Evolutionary conservation across 345 rosid species (phyloP).

Genomic region (Trapa bicornis): DNA sequence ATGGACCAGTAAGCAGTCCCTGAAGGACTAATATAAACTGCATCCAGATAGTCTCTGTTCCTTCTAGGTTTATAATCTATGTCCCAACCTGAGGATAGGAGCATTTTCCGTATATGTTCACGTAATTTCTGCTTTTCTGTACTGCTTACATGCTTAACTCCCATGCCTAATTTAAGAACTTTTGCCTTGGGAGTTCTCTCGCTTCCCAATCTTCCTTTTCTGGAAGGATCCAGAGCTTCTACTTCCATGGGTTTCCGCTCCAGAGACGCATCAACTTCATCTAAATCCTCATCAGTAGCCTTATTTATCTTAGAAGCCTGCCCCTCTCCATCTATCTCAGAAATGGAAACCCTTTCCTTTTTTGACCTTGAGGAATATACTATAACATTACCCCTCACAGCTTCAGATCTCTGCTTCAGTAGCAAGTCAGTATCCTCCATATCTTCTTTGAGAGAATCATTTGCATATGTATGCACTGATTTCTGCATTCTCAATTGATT

Average conservation of each 20-base stretch:
- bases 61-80: constrained; percentile 81
- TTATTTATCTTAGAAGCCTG: constrained; percentile 9
- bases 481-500: constrained; percentile 21
- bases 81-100: constrained; percentile 82
- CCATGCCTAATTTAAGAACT: constrained; percentile 18
- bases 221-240: constrained; percentile 23
- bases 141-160: constrained; percentile 68
- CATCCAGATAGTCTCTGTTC: constrained; percentile 78
- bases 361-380: neutral
- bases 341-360: neutral
- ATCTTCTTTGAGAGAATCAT: constrained; percentile 13
- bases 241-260: constrained; percentile 25
- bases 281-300: constrained; percentile 29
- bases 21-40: constrained; percentile 75
- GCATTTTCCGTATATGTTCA: constrained; percentile 71
- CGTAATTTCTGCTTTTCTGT: constrained; percentile 90
- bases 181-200: constrained; percentile 21
- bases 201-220: constrained; percentile 22
- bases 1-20: constrained; percentile 96
- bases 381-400: neutral
- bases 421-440: constrained; percentile 37
- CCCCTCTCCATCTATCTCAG: neutral
- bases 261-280: constrained; percentile 34
- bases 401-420: neutral
- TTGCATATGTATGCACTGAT: constrained; percentile 23